These are phyloP conservation scores for Pisolithus albus DNA, from an alignment of 768 basidiomycete genomes.

Conservation along the genomic window DNA sequence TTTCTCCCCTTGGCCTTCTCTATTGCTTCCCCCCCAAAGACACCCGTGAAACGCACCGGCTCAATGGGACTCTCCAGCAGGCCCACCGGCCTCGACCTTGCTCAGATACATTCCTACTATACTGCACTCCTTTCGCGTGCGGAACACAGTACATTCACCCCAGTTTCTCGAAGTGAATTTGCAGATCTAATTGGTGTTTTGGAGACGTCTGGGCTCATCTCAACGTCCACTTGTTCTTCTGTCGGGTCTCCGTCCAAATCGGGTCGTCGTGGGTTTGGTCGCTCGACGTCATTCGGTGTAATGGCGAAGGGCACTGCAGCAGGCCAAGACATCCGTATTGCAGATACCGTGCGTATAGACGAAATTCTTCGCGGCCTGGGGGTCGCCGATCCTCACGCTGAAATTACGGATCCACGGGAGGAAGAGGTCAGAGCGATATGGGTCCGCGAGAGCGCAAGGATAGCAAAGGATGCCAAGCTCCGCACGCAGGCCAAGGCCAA, in stretches of 20 bases:
- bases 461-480: constrained; percentile 30
- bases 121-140: constrained; percentile 48
- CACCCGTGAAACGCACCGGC: constrained; percentile 48
- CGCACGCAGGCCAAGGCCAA: background rate
- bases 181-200: constrained; percentile 62
- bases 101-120: constrained; percentile 63
- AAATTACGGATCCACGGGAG: constrained; percentile 31
- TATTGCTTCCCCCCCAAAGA: constrained; percentile 24
- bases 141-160: constrained; percentile 47
- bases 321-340: constrained; percentile 45
- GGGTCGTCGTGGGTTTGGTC: constrained; percentile 46
- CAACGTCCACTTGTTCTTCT: constrained; percentile 24
- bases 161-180: constrained; percentile 73
- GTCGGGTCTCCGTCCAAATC: constrained; percentile 39
- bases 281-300: constrained; percentile 51
- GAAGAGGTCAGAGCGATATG: constrained; percentile 40
- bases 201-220: constrained; percentile 65
- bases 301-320: constrained; percentile 18
- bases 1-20: constrained; percentile 46
- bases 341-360: constrained; percentile 56
- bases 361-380: constrained; percentile 71
- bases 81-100: constrained; percentile 44
- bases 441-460: constrained; percentile 33
- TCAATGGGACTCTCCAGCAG: constrained; percentile 25
- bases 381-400: constrained; percentile 22